Evolutionary conservation across 129 eudicot species (phyloP).

Genomic region (Flaveria robusta): DNA sequence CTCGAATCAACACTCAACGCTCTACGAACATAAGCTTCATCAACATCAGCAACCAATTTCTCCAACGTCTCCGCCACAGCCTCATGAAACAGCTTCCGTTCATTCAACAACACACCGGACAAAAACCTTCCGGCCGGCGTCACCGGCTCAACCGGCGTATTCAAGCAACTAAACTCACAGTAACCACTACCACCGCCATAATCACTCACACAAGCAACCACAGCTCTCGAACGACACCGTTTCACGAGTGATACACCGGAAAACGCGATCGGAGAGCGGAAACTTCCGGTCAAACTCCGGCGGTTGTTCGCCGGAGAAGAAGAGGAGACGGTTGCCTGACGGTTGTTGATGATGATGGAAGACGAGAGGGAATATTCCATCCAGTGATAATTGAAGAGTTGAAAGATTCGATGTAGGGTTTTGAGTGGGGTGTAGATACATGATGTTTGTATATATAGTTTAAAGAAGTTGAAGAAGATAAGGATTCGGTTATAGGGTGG

Average conservation of each 20-base stretch:
- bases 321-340: not conserved
- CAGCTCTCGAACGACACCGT: slow-evolving; percentile 30
- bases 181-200: slow-evolving; percentile 21
- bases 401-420: slow-evolving; percentile 24
- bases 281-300: slow-evolving; percentile 6
- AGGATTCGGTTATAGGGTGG: slow-evolving; percentile 17
- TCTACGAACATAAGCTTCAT: slow-evolving; percentile 51
- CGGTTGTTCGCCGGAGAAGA: slow-evolving; percentile 12
- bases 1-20: slow-evolving; percentile 51
- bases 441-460: not conserved
- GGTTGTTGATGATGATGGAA: slow-evolving; percentile 34
- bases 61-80: slow-evolving; percentile 66
- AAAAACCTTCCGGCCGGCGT: slow-evolving; percentile 64
- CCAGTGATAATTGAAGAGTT: slow-evolving; percentile 37
- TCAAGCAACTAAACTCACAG: slow-evolving; percentile 55
- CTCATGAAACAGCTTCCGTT: slow-evolving; percentile 53
- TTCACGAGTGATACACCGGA: slow-evolving; percentile 21
- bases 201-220: slow-evolving; percentile 10
- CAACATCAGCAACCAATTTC: slow-evolving; percentile 49
- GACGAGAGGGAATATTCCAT: slow-evolving; percentile 61
- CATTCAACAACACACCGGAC: slow-evolving; percentile 60
- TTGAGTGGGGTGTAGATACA: slow-evolving; percentile 21
- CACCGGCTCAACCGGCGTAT: slow-evolving; percentile 63
- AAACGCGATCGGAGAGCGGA: not conserved
- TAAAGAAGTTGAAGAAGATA: slow-evolving; percentile 31